Evolutionary conservation across 371 early-diverging fungal species (phyloP).

Genomic region (Lichtheimia ramosa): DNA sequence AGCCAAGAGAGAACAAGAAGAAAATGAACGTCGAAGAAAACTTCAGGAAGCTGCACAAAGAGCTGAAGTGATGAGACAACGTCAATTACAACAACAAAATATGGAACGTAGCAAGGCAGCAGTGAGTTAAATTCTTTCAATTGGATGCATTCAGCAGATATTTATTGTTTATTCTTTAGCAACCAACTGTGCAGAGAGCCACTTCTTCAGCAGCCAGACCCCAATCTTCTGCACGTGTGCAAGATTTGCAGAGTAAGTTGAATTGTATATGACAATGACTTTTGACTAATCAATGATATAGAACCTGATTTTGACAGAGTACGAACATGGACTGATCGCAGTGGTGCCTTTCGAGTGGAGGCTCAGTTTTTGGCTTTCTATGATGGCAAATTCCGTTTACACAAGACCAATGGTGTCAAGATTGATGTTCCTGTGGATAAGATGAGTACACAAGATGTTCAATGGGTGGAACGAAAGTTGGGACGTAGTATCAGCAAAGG

Average conservation of each 20-base stretch:
- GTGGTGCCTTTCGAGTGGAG: slow-evolving; percentile 89
- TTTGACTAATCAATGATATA: neutral
- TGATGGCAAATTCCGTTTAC: slow-evolving; percentile 85
- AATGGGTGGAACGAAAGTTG: slow-evolving; percentile 57
- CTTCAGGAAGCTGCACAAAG: slow-evolving; percentile 25
- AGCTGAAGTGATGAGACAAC: slow-evolving; percentile 22
- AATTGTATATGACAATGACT: neutral
- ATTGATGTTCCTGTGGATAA: slow-evolving; percentile 92
- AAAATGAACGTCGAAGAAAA: slow-evolving; percentile 17
- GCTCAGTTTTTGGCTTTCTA: slow-evolving; percentile 78
- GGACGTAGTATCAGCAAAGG: slow-evolving; percentile 48
- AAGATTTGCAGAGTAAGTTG: slow-evolving; percentile 14
- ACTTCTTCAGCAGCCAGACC: slow-evolving; percentile 1
- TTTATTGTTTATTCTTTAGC: too few relatives aligned
- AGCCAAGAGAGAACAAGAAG: slow-evolving; percentile 18
- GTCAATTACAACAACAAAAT: slow-evolving; percentile 11
- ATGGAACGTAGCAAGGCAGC: slow-evolving; percentile 20
- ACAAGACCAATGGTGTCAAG: slow-evolving; percentile 92
- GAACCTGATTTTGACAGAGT: slow-evolving; percentile 58
- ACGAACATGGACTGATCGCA: slow-evolving; percentile 90
- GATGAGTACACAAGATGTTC: slow-evolving; percentile 71
- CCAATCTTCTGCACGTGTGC: slow-evolving; percentile 10
- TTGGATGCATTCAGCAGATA: neutral
- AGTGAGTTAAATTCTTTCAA: neutral
- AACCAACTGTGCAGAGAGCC: too few relatives aligned